phyloP scores from a whole-genome alignment of 169 alveolate genomes.

The Eimeria falciformis region DNA sequence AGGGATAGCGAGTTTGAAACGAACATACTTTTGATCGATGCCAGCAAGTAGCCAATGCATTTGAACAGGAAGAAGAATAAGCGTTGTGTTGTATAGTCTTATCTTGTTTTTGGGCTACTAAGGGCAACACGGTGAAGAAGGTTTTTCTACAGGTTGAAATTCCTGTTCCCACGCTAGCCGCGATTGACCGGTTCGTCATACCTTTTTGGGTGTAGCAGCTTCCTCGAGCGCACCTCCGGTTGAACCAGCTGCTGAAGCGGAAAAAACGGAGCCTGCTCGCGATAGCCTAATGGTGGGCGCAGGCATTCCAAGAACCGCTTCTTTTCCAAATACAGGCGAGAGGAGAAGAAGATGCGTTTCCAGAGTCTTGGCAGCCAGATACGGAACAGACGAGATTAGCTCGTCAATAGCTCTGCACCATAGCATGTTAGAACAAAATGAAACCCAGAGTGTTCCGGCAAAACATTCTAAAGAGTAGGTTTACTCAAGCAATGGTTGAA shows the following conservation, averaged over 20 bases:
- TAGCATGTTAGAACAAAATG: not conserved
- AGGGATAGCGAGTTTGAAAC: not conserved
- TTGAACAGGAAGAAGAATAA: no score
- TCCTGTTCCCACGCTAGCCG: no score
- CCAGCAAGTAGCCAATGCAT: no score
- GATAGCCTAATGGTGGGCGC: conserved; percentile 6
- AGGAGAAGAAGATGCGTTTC: conserved; percentile 80
- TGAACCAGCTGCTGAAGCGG: not conserved
- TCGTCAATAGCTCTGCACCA: conserved; percentile 51
- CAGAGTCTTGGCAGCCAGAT: conserved; percentile 81
- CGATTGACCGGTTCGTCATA: no score
- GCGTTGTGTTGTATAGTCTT: no score
- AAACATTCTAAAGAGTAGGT: no score
- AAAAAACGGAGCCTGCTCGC: not conserved
- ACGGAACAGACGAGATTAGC: conserved; percentile 75
- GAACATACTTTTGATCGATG: no score
- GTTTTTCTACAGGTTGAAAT: no score
- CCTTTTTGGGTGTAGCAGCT: not conserved
- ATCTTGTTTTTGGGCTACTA: no score
- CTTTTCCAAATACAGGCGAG: conserved; percentile 79
- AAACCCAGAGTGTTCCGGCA: no score
- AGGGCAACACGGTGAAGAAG: no score
- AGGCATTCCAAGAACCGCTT: conserved; percentile 39
- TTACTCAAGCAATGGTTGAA: no score
- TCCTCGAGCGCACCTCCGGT: conserved; percentile 1